Evolutionary conservation across 176 grass and related monocot genomes (phyloP), one percentile per base, ranked within the genome.

Genomic region (Poa pratensis): DNA sequence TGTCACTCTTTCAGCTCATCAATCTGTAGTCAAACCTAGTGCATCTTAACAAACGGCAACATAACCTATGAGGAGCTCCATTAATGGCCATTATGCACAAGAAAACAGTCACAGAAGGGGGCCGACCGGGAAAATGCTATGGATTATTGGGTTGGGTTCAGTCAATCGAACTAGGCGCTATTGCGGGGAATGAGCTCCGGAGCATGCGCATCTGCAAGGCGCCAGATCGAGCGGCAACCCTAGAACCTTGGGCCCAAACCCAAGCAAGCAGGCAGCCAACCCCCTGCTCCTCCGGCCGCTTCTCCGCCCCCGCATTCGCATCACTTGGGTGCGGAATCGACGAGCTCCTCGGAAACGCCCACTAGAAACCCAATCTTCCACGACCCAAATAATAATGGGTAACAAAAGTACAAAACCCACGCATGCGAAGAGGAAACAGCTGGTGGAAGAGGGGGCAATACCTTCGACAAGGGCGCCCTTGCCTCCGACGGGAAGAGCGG

Each of bases 191-290:
- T 1, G 30, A 60, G 16, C 9, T 28, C 75, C 37, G 35, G 79
- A 79, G 26, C 26, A 30, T 75, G 58, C 59, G 37, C 37, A 75
- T 59, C 57, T 10, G 8, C 22, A 35, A 5, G 75, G 57, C 68
- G 18, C 52, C 85, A 80, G 76, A 87, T 87, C 76, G 22, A 76
- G 75, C 79, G 50, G 73, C 58, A 23, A 83, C 43, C 22, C 66
- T 7, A 57, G 71, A 88, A 70, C 19, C n/a, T 9, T 2, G 13
- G 2, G 34, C 32, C 49, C 54, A 57, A 61, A 61, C 13, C 51
- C 61, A 81, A 46, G 9, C 64, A 78, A 78, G 24, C 43, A 50
- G 19, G 58, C 4, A 32, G 66, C 35, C 19, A 87, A 74, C 55
- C 80, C 80, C 75, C 14, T 14, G 1, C 20, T n/a, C 46, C 60